Percentiles rank a stretch among this genome's conserved stretches.
Conservation (phyloP, 2,329 filamentous ascomycete species). For the Leptographium wingfieldii region DNA sequence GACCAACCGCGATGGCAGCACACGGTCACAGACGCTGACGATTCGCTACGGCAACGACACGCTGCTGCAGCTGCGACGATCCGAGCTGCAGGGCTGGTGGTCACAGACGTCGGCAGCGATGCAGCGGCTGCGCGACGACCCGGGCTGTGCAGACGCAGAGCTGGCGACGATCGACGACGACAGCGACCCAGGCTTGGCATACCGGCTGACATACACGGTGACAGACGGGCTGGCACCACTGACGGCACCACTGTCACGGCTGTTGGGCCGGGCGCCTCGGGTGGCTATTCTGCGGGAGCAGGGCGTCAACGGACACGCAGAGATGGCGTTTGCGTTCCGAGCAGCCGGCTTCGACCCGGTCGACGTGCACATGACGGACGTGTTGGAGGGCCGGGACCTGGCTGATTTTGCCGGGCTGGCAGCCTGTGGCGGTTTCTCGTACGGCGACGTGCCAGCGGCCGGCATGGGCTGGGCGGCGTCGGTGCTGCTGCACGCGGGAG, state of each 20-base stretch:
- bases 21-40: slow-evolving; percentile 57
- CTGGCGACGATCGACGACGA: slow-evolving; percentile 63
- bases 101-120: slow-evolving; percentile 78
- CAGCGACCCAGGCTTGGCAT: slow-evolving; percentile 69
- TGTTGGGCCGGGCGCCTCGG: slow-evolving; percentile 49
- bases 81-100: slow-evolving; percentile 77
- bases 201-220: slow-evolving; percentile 70
- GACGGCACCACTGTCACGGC: slow-evolving; percentile 43
- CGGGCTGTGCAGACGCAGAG: slow-evolving; percentile 73
- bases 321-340: slow-evolving; percentile 95
- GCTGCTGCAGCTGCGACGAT: slow-evolving; percentile 56
- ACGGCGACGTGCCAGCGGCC: slow-evolving; percentile 68
- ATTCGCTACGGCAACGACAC: slow-evolving; percentile 59
- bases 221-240: slow-evolving; percentile 64
- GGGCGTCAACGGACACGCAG: slow-evolving; percentile 89
- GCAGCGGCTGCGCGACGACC: slow-evolving; percentile 83
- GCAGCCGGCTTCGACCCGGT: slow-evolving; percentile 82
- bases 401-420: slow-evolving; percentile 77
- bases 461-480: slow-evolving; percentile 94
- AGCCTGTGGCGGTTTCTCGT: slow-evolving; percentile 94
- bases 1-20: slow-evolving; percentile 14
- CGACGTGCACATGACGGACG: slow-evolving; percentile 94
- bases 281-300: slow-evolving; percentile 93
- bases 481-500: slow-evolving; percentile 59
- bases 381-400: slow-evolving; percentile 61